Evolutionary conservation across 305 asterid species (phyloP), one percentile per base, ranked within the genome.

Genomic region (Fraxinus dipetala): DNA sequence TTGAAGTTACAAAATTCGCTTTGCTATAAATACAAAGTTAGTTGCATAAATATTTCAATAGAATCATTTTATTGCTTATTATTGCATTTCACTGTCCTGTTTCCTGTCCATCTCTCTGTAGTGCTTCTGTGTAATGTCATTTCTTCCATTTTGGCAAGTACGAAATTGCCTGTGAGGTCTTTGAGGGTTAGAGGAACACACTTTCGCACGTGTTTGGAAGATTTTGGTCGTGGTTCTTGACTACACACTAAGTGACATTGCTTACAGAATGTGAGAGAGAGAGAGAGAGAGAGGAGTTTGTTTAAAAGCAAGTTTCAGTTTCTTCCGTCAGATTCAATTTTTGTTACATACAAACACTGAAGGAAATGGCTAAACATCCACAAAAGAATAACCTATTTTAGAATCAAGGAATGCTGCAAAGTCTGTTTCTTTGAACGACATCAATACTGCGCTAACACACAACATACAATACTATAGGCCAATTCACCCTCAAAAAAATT

Each of bases 361-460:
- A 38, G 40, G 28, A 69, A 24, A 79, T 24, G 73, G 65, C 4
- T 43, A 61, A 26, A 10, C 35, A 67, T 67, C 74, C 35, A 28
- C 35, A n/a, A 32, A 61, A 80, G 40, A 81, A 83, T 38, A 32
- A 22, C 78, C 13, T 80, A 65, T 56, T 38, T 7, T 73, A 40
- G 77, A 85, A 43, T 85, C 78, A 88, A 86, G 79, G 67, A 87
- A 83, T 82, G 86, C 84, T 86, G 78, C 89, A 83, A 80, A 61
- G 67, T 79, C 74, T 87, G 81, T 75, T 81, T 78, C 82, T 83
- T 81, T 77, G 34, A 85, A 78, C 87, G 86, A 83, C 83, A 89
- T 87, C 88, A 85, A 22, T 86, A 74, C 75, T 89, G 89, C 85
- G 87, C 84, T 84, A 83, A 61, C 88, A 83, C 91, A 91, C 91